A percentile compares a stretch with the other conserved stretches of the same genome.
These are phyloP conservation scores for Lentinula raphanica DNA, from an alignment of 768 basidiomycete species.

Conservation along the genomic window DNA sequence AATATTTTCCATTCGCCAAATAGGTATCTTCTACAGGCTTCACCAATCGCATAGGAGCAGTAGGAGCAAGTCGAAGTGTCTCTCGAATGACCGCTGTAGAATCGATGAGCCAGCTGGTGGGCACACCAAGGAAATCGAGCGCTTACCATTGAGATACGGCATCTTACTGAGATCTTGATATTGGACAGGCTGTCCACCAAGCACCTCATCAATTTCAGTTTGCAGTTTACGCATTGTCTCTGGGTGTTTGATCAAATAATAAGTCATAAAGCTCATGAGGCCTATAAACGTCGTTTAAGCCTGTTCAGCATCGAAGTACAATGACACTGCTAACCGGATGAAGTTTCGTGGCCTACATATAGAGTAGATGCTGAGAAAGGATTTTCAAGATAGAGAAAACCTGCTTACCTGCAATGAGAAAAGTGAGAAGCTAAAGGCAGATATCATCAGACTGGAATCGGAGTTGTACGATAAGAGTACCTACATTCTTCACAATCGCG, in stretches of 20 bases:
- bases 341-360: conserved; percentile 20
- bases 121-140: too few relatives aligned
- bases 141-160: conserved; percentile 35
- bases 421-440: conserved; percentile 34
- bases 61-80: conserved; percentile 32
- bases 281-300: conserved; percentile 17
- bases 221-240: conserved; percentile 39
- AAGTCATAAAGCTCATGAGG: conserved; percentile 36
- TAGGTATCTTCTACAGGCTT: conserved; percentile 30
- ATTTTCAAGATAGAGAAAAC: neutral
- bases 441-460: neutral
- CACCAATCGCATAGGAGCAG: conserved; percentile 31
- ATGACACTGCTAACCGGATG: conserved; percentile 14
- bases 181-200: conserved; percentile 33
- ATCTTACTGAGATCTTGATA: conserved; percentile 37
- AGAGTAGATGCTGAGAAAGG: neutral
- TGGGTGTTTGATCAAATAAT: conserved; percentile 40
- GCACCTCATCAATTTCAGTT: conserved; percentile 40
- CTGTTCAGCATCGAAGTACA: neutral
- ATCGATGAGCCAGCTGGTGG: neutral
- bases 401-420: conserved; percentile 40
- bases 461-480: conserved; percentile 4
- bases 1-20: conserved; percentile 36
- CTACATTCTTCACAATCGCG: conserved; percentile 37
- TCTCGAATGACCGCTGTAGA: conserved; percentile 33